phyloP scores from a whole-genome alignment of 257 asterid species.

The Rubia yunnanensis region DNA sequence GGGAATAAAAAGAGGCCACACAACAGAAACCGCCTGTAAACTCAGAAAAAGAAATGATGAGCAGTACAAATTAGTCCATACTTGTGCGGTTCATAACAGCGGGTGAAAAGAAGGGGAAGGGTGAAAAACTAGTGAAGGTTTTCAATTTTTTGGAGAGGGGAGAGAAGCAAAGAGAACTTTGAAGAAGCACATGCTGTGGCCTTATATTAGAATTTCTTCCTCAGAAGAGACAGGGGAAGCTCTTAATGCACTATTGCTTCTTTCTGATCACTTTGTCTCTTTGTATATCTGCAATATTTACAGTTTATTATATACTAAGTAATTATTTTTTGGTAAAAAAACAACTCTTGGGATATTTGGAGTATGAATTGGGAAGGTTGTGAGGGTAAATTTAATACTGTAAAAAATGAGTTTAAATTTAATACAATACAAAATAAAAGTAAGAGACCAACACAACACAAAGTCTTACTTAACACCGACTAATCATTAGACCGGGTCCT shows the following conservation, averaged over 20 bases:
- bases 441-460: too few relatives aligned
- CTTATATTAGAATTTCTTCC: constrained; percentile 42
- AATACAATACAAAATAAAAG: too few relatives aligned
- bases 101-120: constrained; percentile 9
- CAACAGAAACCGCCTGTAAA: constrained; percentile 83
- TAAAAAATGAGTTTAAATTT: too few relatives aligned
- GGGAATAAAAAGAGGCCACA: constrained; percentile 34
- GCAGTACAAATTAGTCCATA: constrained; percentile 37
- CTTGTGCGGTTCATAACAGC: constrained; percentile 20
- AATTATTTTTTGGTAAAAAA: too few relatives aligned
- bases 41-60: constrained; percentile 7
- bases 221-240: constrained; percentile 39
- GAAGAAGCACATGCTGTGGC: constrained; percentile 58
- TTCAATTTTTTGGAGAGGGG: background rate
- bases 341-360: background rate
- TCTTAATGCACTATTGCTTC: constrained; percentile 41
- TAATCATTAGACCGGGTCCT: too few relatives aligned
- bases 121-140: background rate
- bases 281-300: constrained; percentile 9
- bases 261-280: constrained; percentile 46
- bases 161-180: constrained; percentile 56
- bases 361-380: constrained; percentile 37
- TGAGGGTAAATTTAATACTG: too few relatives aligned
- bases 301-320: constrained; percentile 8
- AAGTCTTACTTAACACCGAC: too few relatives aligned